These are phyloP conservation scores for Onygenales sp. DNA, from an alignment of 2,329 filamentous ascomycete species.

Conservation along the genomic window DNA sequence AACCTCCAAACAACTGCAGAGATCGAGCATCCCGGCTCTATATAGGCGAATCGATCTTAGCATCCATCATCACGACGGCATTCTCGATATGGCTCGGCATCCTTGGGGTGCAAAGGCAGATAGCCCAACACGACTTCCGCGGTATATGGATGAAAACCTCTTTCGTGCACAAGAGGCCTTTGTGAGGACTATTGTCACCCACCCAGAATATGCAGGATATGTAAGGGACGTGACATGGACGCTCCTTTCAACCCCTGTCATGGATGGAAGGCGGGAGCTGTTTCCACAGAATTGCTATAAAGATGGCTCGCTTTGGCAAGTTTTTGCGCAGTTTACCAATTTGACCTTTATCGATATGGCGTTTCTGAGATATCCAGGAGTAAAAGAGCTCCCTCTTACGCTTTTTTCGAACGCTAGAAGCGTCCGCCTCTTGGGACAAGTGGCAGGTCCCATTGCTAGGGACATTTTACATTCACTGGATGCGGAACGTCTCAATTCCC, in stretches of 20 bases:
- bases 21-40: neutral
- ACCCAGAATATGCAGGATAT: neutral
- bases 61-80: neutral
- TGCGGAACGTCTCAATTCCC: neutral
- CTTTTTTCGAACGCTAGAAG: too few species aligned
- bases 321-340: neutral
- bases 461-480: too few species aligned
- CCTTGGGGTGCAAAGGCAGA: neutral
- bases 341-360: neutral
- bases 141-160: neutral
- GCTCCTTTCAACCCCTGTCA: neutral
- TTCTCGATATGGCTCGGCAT: neutral
- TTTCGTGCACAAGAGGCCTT: neutral
- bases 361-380: neutral
- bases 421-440: too few species aligned
- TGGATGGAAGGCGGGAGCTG: too few species aligned
- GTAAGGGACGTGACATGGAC: neutral
- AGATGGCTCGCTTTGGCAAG: neutral
- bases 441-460: too few species aligned
- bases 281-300: neutral
- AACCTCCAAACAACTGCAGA: neutral
- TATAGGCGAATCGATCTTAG: neutral
- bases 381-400: neutral
- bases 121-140: neutral
- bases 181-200: neutral